These are phyloP conservation scores for Apostasia ramifera DNA, from an alignment of 106 monocot species.

Conservation along the genomic window DNA sequence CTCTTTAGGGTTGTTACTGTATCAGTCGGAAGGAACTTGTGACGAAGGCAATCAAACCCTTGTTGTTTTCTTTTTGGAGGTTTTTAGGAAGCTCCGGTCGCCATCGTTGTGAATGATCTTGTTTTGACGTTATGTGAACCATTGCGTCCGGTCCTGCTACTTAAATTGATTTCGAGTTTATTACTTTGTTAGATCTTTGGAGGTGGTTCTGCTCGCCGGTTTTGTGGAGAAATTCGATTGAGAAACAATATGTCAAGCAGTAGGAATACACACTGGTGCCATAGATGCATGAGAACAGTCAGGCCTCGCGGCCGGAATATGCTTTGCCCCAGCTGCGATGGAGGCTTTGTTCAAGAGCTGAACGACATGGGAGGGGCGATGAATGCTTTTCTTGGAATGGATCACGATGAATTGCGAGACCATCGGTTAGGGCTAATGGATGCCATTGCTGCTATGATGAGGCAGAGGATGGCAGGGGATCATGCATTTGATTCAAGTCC, in stretches of 20 bases:
- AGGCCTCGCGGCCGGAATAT: slow-evolving; percentile 26
- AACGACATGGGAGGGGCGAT: slow-evolving; percentile 25
- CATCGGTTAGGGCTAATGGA: slow-evolving; percentile 38
- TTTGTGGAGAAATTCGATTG: background rate
- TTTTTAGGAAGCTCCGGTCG: too few relatives aligned
- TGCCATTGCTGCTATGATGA: slow-evolving; percentile 33
- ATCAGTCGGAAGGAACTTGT: too few relatives aligned
- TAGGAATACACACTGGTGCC: slow-evolving; percentile 79
- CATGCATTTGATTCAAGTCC: slow-evolving; percentile 34
- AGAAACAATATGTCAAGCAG: slow-evolving; percentile 27
- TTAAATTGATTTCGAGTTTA: too few relatives aligned
- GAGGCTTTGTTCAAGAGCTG: slow-evolving; percentile 71
- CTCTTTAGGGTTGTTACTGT: too few relatives aligned
- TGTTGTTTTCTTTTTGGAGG: too few relatives aligned
- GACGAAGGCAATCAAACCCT: too few relatives aligned
- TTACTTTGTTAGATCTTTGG: too few relatives aligned
- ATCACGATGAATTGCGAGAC: slow-evolving; percentile 4
- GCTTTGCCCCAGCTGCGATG: slow-evolving; percentile 64
- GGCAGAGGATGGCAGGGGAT: slow-evolving; percentile 30
- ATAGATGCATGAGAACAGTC: slow-evolving; percentile 45
- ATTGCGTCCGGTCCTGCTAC: too few relatives aligned
- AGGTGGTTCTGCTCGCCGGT: background rate
- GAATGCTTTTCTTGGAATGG: slow-evolving; percentile 29
- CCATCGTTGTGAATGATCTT: too few relatives aligned
- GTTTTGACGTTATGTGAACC: too few relatives aligned